A percentile compares a stretch with the other conserved stretches of the same genome.
Conservation (phyloP, 2,329 filamentous ascomycete genomes). For the Polytolypa hystricis region DNA sequence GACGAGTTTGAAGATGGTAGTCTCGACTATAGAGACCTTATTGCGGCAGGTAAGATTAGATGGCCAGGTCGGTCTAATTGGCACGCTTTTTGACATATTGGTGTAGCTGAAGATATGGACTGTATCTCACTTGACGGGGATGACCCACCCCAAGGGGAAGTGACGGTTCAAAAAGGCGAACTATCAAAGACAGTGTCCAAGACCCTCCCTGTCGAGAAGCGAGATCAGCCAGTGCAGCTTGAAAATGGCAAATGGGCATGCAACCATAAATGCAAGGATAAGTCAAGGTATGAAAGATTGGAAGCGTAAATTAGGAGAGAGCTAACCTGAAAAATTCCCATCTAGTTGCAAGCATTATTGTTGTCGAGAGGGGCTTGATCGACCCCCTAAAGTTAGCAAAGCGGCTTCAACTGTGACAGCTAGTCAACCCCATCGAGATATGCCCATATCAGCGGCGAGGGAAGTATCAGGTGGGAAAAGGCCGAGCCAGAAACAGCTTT, state of each 20-base stretch:
- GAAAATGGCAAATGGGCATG: constrained; percentile 64
- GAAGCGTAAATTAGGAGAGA: constrained; percentile 21
- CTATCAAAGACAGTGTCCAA: constrained; percentile 7
- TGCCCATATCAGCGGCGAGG: too few relatives aligned
- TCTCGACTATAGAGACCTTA: constrained; percentile 43
- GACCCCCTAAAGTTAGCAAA: constrained; percentile 40
- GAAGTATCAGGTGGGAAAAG: too few relatives aligned
- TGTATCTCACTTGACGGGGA: constrained; percentile 14
- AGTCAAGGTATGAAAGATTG: constrained; percentile 27
- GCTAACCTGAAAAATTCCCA: constrained; percentile 20
- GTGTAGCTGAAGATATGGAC: constrained; percentile 13
- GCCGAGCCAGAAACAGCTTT: neutral
- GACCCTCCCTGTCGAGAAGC: constrained; percentile 7
- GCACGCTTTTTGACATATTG: neutral
- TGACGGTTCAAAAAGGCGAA: neutral
- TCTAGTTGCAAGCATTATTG: constrained; percentile 58
- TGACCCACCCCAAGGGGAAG: constrained; percentile 5
- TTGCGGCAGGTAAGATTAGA: constrained; percentile 27
- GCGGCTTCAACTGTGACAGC: too few relatives aligned
- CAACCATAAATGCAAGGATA: constrained; percentile 58
- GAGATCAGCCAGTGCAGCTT: constrained; percentile 41
- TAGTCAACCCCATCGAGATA: too few relatives aligned
- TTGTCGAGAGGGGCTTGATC: constrained; percentile 60
- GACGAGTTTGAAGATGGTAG: constrained; percentile 46
- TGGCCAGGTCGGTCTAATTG: neutral